These are phyloP conservation scores for Myriosclerotinia scirpicola DNA, from an alignment of 2,329 filamentous ascomycete genomes.

Conservation along the genomic window DNA sequence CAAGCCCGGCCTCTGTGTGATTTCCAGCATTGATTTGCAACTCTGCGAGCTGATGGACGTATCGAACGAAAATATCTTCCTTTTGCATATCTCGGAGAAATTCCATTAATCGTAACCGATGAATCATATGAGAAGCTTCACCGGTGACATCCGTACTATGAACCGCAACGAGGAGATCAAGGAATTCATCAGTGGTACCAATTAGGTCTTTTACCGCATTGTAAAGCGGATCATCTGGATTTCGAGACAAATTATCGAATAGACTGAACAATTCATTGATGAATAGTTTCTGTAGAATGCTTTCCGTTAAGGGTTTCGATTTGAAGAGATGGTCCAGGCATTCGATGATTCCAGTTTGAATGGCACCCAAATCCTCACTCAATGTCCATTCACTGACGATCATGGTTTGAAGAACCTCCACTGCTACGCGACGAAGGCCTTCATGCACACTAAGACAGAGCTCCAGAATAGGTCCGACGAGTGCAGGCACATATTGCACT, in stretches of 20 bases:
- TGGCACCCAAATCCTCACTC: conserved; percentile 84
- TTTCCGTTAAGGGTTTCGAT: conserved; percentile 81
- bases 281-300: conserved; percentile 88
- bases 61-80: conserved; percentile 93
- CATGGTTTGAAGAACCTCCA: conserved; percentile 95
- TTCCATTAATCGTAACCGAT: conserved; percentile 89
- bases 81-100: conserved; percentile 96
- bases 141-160: conserved; percentile 72
- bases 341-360: conserved; percentile 96
- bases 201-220: conserved; percentile 76
- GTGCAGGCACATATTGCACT: conserved; percentile 92
- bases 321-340: conserved; percentile 90
- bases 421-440: conserved; percentile 82
- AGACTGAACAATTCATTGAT: conserved; percentile 79
- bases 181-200: conserved; percentile 80
- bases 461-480: conserved; percentile 89
- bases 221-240: conserved; percentile 71
- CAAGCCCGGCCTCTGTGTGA: conserved; percentile 83
- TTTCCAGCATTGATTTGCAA: conserved; percentile 76
- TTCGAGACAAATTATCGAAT: conserved; percentile 69
- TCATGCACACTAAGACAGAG: conserved; percentile 95
- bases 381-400: conserved; percentile 97
- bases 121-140: conserved; percentile 80
- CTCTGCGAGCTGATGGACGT: conserved; percentile 85
- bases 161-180: conserved; percentile 87